Evolutionary conservation across 768 basidiomycete genomes (phyloP), one percentile per base, ranked within the genome.

Genomic region (Podaxis sp.): DNA sequence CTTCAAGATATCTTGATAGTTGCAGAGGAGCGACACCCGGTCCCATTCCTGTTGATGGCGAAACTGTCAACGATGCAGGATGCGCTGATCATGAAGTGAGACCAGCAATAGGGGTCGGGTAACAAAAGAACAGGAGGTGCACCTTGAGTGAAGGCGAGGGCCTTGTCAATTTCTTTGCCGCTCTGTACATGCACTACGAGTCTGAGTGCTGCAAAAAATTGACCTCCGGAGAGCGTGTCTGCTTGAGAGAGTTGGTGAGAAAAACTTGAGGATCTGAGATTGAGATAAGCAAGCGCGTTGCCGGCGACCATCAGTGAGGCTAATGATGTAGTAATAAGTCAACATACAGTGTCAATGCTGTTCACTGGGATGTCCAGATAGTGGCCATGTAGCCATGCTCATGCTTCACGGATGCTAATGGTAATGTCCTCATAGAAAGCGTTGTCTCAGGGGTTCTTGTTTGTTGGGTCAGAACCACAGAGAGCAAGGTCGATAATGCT

Each of bases 91-190:
- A 36, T 26, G 44, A n/a, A 13, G 4, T 40, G 30, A 8, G 30
- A 48, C 51, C 19, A 65, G 33, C 33, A 22, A 55, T 55, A 58
- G 42, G 38, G 52, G 48, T 22, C 11, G n/a, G 28, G 46, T 48
- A 61, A 48, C 57, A n/a, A 58, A 38, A 11, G 13, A 4, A 75
- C 84, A 44, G 11, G 42, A 54, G 24, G 36, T 33, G 64, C 67
- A 90, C 92, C 87, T 79, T 93, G 92, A 1, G 88, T 81, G 66
- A 93, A 93, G 0, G 88, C 89, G 30, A 93, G 80, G 6, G 78
- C 77, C 48, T 22, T 22, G 22, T 22, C 22, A 22, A 22, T 22
- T 22, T 22, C 22, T 22, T 22, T 22, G 22, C 22, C 89, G 15
- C 75, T 77, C 68, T 84, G 80, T 39, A 78, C 83, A 59, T 93